Base-by-base conservation (phyloP, 164 flowering plant species). In the Tetrastigma voinierianum region DNA sequence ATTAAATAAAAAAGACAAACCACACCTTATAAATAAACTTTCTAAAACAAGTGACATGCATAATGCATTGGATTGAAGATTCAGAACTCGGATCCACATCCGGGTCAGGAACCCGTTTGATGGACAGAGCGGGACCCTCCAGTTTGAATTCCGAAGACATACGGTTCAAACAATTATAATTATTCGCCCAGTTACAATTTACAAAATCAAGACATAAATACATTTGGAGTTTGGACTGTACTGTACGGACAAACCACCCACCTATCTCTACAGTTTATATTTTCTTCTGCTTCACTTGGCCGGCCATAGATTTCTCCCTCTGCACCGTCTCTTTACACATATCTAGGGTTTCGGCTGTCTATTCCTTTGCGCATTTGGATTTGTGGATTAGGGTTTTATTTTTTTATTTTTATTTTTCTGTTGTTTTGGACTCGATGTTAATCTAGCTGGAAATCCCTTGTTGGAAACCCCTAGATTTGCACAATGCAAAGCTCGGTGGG, bases 401-500 rank as follows among this genome's bases (percentile, higher is more conserved):
- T 60, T 64, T 46, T 7, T 64, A n/a, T 44, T 12, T 32, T 32
- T 32, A 1, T 25, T 32, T 32, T 32, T 32, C 3, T 32, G 6
- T 32, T 7, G 40, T 32, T 7, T 32, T 32, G 40, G 6, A 32
- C 6, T 32, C 40, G 40, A 32, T 32, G 40, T 32, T 7, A 32
- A 32, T 32, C 40, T 32, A 32, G 40, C 40, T 32, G 40, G 6
- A 32, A 32, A 32, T 9, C 51, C 20, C 7, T 43, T 10, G 15
- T 17, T 60, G 47, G 53, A 57, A 67, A 40, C 56, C 67, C 67
- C 67, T 62, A 67, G 70, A 24, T 18, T 24, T 52, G 47, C 10
- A 6, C 6, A 68, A 89, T 87, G 92, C 91, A 87, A 81, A 71
- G 80, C 69, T 77, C 88, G 25, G 69, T 82, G 9, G 59, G 48